Base-by-base conservation (phyloP, 352 stramenopile genomes). In the Globisporangium okanoganense region DNA sequence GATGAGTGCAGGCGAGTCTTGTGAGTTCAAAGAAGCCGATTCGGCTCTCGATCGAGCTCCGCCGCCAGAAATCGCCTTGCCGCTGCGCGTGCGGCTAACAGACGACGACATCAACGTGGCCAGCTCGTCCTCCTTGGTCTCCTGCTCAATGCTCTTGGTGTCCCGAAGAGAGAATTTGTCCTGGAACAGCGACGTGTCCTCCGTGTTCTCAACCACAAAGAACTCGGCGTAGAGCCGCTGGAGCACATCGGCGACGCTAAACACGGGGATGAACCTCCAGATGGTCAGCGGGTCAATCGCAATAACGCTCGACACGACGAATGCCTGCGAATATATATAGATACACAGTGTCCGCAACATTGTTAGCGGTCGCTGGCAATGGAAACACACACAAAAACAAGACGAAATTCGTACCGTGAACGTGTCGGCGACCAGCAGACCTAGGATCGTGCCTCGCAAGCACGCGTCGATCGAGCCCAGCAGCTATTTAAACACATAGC, bases 381-480 rank as follows among this genome's bases (percentile, higher is more conserved):
- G 6, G 6, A 33, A 7, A 33, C 29, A 54, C 16, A 38, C 16
- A 53, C 29, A 24, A 33, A n/a, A n/a, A n/a, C n/a, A n/a, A n/a
- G n/a, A n/a, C n/a, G n/a, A 29, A 16, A 52, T 48, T 31, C 43
- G 10, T 58, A 54, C 78, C 45, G 87, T 95, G 58, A 94, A 95
- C 20, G 82, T 91, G 58, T 95, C 87, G 0, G 87, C 85, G 43
- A 94, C 82, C 9, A 95, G 61, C 13, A 95, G 64, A n/a, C 87
- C 87, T 8, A 92, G 70, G 29, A 94, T 91, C 8, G 85, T 92
- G 5, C 85, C 83, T 13, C 86, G 80, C 61, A 95, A 71, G 50
- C 86, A 95, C 18, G 82, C 77, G 65, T 95, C 86, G 45, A 94
- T 90, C 16, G 82, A 92, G 4, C 84, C 86, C 48, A 95, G 75